Percentiles rank a stretch among this genome's conserved stretches.
These are phyloP conservation scores for Fusarium haematococcum DNA, from an alignment of 2,329 filamentous ascomycete genomes.

Conservation along the genomic window DNA sequence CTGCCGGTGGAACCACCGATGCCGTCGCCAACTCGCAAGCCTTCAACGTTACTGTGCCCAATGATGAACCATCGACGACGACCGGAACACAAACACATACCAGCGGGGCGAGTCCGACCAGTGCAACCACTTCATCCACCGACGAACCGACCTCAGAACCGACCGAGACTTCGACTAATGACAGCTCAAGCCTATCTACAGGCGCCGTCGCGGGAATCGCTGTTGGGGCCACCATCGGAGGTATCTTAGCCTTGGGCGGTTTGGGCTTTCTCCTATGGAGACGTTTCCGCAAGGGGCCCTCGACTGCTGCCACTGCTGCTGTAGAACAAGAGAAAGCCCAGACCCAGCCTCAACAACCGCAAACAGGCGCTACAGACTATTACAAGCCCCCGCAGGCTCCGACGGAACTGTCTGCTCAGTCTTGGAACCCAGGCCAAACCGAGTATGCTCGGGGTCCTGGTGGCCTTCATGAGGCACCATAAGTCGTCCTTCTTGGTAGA, in stretches of 20 bases:
- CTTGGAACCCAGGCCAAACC: slow-evolving; percentile 16
- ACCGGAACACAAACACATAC: slow-evolving; percentile 3
- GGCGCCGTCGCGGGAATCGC: slow-evolving; percentile 44
- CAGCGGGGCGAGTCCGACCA: not conserved
- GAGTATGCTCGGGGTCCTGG: slow-evolving; percentile 15
- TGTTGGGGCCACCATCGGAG: slow-evolving; percentile 38
- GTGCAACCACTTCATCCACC: not conserved
- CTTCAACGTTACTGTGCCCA: slow-evolving; percentile 38
- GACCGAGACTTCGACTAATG: not conserved
- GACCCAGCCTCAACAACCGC: slow-evolving; percentile 12
- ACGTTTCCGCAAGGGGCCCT: slow-evolving; percentile 19
- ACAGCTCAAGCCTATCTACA: slow-evolving; percentile 17
- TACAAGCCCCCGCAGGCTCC: slow-evolving; percentile 23
- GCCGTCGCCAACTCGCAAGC: slow-evolving; percentile 24
- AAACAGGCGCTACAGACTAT: not conserved
- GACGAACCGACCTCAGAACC: not conserved
- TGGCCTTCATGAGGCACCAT: slow-evolving; percentile 32
- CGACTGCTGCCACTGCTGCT: slow-evolving; percentile 5
- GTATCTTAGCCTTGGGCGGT: slow-evolving; percentile 26
- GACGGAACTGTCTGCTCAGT: slow-evolving; percentile 24
- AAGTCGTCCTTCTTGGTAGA: not conserved
- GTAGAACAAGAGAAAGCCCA: slow-evolving; percentile 3
- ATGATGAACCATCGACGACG: slow-evolving; percentile 5
- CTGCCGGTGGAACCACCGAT: slow-evolving; percentile 18
- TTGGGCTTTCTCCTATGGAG: slow-evolving; percentile 41